A percentile compares a stretch with the other conserved stretches of the same genome.
These are phyloP conservation scores for Penicillium canariense DNA, from an alignment of 495 filamentous ascomycete species.

Conservation along the genomic window DNA sequence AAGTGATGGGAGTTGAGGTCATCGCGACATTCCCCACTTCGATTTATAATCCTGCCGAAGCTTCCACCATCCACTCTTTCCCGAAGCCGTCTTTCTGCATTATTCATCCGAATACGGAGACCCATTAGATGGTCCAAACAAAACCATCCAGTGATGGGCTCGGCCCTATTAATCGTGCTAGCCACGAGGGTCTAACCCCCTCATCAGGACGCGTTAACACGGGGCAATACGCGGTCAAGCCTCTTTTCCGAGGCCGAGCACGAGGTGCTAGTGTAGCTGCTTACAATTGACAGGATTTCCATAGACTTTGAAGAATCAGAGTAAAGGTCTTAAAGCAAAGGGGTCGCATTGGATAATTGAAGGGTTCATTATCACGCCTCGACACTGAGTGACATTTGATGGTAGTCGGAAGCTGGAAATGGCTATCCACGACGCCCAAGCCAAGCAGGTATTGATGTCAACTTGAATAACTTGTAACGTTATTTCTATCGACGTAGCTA, in stretches of 20 bases:
- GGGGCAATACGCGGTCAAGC: background rate
- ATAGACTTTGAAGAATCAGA: background rate
- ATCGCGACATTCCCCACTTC: constrained; percentile 9
- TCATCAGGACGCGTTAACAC: background rate
- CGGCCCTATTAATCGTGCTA: background rate
- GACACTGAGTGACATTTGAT: background rate
- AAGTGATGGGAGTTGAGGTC: constrained; percentile 5
- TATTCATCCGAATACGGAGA: constrained; percentile 3
- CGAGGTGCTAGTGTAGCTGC: too few species aligned
- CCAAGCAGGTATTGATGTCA: background rate
- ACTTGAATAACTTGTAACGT: too few species aligned
- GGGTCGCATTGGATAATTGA: background rate
- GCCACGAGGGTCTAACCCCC: background rate
- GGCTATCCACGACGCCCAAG: background rate
- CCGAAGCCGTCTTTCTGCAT: background rate
- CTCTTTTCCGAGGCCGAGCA: too few species aligned
- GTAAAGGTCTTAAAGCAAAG: background rate
- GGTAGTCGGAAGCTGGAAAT: background rate
- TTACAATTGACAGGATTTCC: too few species aligned
- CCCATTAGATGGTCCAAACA: background rate
- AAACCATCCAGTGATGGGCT: background rate
- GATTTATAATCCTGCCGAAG: constrained; percentile 26
- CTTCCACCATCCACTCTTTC: too few species aligned
- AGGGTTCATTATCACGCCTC: background rate
- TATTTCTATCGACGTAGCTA: too few species aligned